phyloP scores from a whole-genome alignment of 2,329 filamentous ascomycete genomes.

The Ophiostoma angusticollis region DNA sequence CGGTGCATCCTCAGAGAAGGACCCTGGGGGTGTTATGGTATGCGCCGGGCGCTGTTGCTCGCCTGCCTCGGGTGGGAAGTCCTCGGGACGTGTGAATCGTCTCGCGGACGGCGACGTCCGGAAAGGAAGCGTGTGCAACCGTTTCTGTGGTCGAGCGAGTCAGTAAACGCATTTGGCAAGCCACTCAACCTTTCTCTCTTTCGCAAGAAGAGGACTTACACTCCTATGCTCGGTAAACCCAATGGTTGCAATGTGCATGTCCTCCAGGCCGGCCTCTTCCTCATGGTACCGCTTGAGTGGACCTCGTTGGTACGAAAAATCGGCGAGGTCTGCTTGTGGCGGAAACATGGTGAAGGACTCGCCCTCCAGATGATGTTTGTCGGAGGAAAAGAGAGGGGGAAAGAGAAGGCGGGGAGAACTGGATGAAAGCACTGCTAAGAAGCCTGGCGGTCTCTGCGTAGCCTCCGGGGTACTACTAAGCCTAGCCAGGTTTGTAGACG shows the following conservation, averaged over 20 bases:
- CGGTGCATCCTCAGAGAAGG: constrained; percentile 24
- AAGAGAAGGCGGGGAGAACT: too few species aligned
- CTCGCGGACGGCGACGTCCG: constrained; percentile 31
- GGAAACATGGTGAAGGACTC: constrained; percentile 10
- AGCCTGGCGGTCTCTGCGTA: too few species aligned
- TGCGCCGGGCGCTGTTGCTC: constrained; percentile 19
- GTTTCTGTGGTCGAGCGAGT: constrained; percentile 38
- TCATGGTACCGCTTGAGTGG: constrained; percentile 34
- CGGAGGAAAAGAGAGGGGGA: not conserved
- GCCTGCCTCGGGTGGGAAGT: constrained; percentile 11
- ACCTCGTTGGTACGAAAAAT: constrained; percentile 24
- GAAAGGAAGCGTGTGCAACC: constrained; percentile 38
- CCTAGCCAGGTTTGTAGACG: too few species aligned
- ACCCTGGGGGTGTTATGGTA: constrained; percentile 28
- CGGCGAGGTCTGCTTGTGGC: constrained; percentile 7
- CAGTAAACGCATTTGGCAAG: not conserved
- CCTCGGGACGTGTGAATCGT: constrained; percentile 20
- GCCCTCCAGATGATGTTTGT: not conserved
- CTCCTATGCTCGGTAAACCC: constrained; percentile 39
- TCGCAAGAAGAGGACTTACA: constrained; percentile 28
- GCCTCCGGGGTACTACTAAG: too few species aligned
- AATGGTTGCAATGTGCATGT: constrained; percentile 21
- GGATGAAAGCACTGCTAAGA: too few species aligned
- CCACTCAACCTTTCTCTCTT: too few species aligned
- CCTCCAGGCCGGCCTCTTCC: constrained; percentile 26